Conservation (phyloP, 805 yeast species). For the Starmerella floris region DNA sequence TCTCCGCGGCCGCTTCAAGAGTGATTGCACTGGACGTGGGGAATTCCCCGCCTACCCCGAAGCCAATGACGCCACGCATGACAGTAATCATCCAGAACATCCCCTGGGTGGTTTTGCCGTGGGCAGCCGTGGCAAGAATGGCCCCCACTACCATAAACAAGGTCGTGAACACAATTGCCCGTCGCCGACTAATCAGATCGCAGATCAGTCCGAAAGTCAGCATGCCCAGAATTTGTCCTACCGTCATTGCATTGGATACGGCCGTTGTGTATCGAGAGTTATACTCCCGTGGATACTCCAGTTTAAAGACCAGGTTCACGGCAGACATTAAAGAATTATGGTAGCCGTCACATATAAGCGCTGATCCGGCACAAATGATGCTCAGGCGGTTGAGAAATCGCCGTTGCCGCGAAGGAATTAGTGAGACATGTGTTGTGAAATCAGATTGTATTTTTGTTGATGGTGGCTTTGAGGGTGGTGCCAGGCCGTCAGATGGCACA, state of each 20-base stretch:
- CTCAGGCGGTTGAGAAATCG: conserved; percentile 11
- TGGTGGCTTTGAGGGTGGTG: no score
- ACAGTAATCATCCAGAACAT: conserved; percentile 68
- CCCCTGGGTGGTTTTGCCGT: conserved; percentile 44
- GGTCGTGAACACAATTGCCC: conserved; percentile 52
- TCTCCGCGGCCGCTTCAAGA: conserved; percentile 51
- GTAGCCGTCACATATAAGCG: conserved; percentile 65
- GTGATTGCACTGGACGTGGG: conserved; percentile 58
- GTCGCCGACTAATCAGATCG: conserved; percentile 52
- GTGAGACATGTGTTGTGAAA: no score
- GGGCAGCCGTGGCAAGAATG: conserved; percentile 53
- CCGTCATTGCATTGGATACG: conserved; percentile 54
- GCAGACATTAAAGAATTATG: conserved; percentile 63
- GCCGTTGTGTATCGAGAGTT: conserved; percentile 39
- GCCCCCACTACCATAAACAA: conserved; percentile 49
- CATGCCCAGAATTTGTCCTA: conserved; percentile 61
- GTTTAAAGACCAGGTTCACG: conserved; percentile 45
- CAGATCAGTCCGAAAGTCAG: conserved; percentile 47
- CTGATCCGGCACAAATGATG: conserved; percentile 49
- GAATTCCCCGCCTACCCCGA: conserved; percentile 70
- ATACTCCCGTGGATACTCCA: conserved; percentile 34
- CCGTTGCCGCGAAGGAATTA: background rate
- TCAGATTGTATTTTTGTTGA: no score
- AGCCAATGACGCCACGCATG: conserved; percentile 62
- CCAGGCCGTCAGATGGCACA: no score